Conservation (phyloP, 345 rosid species). For the Psidium guajava region DNA sequence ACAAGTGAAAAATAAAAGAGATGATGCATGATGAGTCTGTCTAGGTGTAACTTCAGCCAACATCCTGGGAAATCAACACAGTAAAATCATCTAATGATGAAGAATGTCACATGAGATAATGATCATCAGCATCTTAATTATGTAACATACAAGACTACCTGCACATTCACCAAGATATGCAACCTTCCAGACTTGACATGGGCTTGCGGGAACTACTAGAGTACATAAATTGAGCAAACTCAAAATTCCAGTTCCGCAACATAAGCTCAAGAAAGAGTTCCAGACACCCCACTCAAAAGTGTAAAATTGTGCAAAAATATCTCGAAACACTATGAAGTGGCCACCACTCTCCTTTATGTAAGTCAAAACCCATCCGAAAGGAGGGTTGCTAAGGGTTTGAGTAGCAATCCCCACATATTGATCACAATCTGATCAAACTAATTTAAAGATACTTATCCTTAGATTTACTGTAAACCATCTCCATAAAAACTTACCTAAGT, state of each 20-base stretch:
- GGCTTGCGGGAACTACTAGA: not conserved
- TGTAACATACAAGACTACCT: not conserved
- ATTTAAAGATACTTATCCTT: not conserved
- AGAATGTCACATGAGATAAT: not conserved
- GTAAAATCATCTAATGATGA: not conserved
- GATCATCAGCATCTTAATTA: not conserved
- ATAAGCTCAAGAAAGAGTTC: not conserved
- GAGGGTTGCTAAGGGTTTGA: not conserved
- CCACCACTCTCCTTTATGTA: not conserved
- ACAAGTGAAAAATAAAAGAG: not conserved
- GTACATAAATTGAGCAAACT: not conserved
- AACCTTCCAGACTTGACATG: not conserved
- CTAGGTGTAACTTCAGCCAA: not conserved
- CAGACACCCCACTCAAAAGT: not conserved
- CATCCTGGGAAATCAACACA: not conserved
- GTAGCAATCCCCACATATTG: not conserved
- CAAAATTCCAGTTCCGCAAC: not conserved
- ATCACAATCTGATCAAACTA: not conserved
- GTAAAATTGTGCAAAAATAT: not conserved
- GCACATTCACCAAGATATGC: not conserved
- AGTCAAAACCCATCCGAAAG: not conserved
- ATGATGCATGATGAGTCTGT: not conserved
- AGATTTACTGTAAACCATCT: not conserved
- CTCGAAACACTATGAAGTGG: not conserved
- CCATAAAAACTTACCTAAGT: constrained; percentile 43